Conservation (phyloP, 2,329 filamentous ascomycete genomes). For the Trichophyton schoenleinii region DNA sequence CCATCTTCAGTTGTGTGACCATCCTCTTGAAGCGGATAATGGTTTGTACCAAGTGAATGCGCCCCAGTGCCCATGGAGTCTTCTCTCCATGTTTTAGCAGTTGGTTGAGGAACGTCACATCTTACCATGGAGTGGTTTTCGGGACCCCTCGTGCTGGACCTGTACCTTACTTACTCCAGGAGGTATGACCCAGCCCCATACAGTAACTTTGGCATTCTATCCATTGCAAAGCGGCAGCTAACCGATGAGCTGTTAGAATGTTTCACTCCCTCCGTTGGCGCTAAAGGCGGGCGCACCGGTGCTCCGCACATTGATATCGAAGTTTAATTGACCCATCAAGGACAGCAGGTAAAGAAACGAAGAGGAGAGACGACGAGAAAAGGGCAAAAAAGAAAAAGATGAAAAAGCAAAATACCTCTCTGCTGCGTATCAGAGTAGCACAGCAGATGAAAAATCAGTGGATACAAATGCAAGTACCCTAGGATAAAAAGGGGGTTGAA, state of each 20-base stretch:
- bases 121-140: neutral
- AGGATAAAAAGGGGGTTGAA: neutral
- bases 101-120: neutral
- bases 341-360: neutral
- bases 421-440: neutral
- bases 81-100: neutral
- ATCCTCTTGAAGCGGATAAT: neutral
- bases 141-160: neutral
- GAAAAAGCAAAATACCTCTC: neutral
- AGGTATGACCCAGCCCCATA: neutral
- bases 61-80: neutral
- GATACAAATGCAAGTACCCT: neutral
- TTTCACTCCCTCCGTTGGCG: neutral
- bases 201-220: neutral
- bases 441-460: neutral
- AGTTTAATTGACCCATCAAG: neutral
- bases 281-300: neutral
- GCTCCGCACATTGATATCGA: neutral
- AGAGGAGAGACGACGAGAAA: neutral
- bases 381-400: neutral
- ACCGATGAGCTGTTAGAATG: neutral
- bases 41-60: neutral
- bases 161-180: neutral
- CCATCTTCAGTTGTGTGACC: neutral
- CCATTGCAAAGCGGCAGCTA: neutral